These are phyloP conservation scores for Flaveria brownii DNA, from an alignment of 129 eudicot genomes.

Conservation along the genomic window DNA sequence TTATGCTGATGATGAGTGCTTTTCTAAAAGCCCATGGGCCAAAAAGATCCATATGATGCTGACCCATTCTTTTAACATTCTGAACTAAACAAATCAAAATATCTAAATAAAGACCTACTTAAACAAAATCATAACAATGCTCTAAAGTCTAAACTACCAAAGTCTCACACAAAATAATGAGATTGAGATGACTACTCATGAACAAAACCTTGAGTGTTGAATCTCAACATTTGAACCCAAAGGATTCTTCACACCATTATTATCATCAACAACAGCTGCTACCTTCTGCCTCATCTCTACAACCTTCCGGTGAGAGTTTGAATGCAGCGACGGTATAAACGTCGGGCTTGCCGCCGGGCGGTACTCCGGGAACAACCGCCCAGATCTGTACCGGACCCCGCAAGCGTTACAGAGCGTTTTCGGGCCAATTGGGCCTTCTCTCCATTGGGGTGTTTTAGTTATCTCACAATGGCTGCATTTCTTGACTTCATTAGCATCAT, in stretches of 20 bases:
- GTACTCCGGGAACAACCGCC: conserved; percentile 78
- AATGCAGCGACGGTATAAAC: conserved; percentile 61
- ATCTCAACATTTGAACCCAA: conserved; percentile 13
- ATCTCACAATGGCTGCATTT: conserved; percentile 73
- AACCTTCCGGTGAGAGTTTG: conserved; percentile 72
- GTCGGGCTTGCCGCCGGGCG: conserved; percentile 89
- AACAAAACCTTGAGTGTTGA: conserved; percentile 28
- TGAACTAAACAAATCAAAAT: conserved; percentile 9
- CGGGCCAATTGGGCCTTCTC: conserved; percentile 84
- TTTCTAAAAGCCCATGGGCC: neutral
- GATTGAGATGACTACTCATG: neutral
- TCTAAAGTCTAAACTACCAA: conserved; percentile 33
- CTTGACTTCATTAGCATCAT: conserved; percentile 29
- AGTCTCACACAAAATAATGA: conserved; percentile 33
- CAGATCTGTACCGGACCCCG: conserved; percentile 74
- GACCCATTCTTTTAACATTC: conserved; percentile 2
- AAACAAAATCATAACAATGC: conserved; percentile 25
- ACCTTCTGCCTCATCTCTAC: conserved; percentile 65
- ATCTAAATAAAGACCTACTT: conserved; percentile 16
- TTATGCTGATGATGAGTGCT: neutral
- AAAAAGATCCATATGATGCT: conserved; percentile 7
- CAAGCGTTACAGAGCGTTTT: conserved; percentile 86
- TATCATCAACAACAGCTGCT: conserved; percentile 14
- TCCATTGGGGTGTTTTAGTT: conserved; percentile 82
- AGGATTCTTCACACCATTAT: conserved; percentile 15